Conservation (phyloP, 179 eudicot species). For the Corrigiola litoralis region DNA sequence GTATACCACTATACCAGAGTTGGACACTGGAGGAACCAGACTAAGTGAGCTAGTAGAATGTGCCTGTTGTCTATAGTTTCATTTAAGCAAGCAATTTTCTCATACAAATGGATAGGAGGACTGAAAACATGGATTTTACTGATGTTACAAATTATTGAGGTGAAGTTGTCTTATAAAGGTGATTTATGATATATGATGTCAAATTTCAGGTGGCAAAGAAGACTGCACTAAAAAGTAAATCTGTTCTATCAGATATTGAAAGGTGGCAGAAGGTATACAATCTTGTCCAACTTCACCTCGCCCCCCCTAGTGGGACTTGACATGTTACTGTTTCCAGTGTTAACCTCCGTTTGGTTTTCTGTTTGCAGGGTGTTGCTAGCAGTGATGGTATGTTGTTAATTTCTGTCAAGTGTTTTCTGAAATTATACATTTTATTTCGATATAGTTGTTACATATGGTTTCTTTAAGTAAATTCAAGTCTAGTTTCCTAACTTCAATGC, state of each 20-base stretch:
- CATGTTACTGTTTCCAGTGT: conserved; percentile 10
- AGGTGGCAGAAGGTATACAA: conserved; percentile 85
- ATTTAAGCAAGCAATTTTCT: background rate
- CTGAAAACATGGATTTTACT: background rate
- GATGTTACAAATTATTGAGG: background rate
- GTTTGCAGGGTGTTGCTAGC: conserved; percentile 91
- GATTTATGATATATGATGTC: conserved; percentile 12
- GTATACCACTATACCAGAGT: no score
- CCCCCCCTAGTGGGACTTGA: background rate
- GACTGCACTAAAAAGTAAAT: conserved; percentile 87
- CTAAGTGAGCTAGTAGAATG: no score
- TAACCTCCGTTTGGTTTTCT: conserved; percentile 8
- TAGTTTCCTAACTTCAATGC: background rate
- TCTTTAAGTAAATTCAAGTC: background rate
- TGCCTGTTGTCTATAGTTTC: no score
- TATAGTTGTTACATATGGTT: background rate
- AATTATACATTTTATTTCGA: background rate
- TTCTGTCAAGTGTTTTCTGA: background rate
- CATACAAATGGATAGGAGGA: background rate
- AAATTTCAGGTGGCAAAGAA: conserved; percentile 81
- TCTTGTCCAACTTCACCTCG: background rate
- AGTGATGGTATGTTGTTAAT: conserved; percentile 59
- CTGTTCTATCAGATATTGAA: conserved; percentile 78
- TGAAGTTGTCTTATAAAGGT: background rate
- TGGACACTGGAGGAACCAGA: no score